Base-by-base conservation (phyloP, 2,329 filamentous ascomycete species). In the Aspergillus sp. region DNA sequence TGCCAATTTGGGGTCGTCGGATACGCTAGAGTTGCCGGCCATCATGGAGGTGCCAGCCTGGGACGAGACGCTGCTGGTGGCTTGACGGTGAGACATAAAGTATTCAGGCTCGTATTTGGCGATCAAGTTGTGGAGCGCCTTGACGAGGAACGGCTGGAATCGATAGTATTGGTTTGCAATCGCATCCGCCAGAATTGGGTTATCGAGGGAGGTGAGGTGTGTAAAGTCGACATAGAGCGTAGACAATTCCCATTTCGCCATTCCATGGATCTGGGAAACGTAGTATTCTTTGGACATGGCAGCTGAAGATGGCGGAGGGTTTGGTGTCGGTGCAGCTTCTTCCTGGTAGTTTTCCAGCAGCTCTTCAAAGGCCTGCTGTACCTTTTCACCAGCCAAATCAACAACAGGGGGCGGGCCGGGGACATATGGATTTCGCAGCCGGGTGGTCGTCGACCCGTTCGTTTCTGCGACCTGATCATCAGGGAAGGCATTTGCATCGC, bases 91-190 rank as follows among this genome's bases (percentile, higher is more conserved):
- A 70, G 96, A 89, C 66, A 90, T 86, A 78, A 96, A 98, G 78
- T 98, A 99, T 71, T 89, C 84, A 5, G 95, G 91, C 74, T 97
- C 93, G 77, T 97, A 89, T 77, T 96, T 96, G 65, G 91, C 89
- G 67, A 99, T 96, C 76, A 96, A 86, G 69, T 92, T 96, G 78
- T 99, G 92, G 44, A 99, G 80, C 24, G 89, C 93, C 62, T 89
- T 86, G 20, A 90, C 91, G 68, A 99, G 85, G 73, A 95, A 99
- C 3, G 95, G 95, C 22, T 96, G 83, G 73, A 96, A 96, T 65
- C 95, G 90, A 75, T 97, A 98, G 80, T 97, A 98, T 70, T 96
- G 89, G 67, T 87, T 88, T 64, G 92, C 89, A 61, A 98, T 89
- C 51, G 91, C 93, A 61, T 91, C 88, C 42, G 93, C 91, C 52